Percentiles rank a stretch among this genome's conserved stretches.
Conservation (phyloP, 257 asterid species). For the Galeopsis tetrahit region DNA sequence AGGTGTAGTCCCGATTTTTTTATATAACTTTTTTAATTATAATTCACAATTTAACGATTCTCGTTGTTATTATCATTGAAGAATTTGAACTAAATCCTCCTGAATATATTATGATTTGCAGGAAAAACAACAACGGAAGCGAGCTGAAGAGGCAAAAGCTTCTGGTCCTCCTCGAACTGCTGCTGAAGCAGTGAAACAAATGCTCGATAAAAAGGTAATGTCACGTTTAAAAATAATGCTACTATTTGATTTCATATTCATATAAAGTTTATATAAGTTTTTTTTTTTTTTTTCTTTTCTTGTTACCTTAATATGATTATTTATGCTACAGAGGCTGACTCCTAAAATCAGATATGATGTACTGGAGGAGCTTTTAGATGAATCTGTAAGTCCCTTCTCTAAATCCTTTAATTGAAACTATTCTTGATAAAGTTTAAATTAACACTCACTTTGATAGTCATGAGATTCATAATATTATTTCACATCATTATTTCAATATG, state of each 20-base stretch:
- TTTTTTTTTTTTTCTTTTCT: background rate
- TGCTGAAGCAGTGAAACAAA: slow-evolving; percentile 60
- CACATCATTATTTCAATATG: too few species aligned
- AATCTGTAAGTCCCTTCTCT: slow-evolving; percentile 52
- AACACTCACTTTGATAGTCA: too few species aligned
- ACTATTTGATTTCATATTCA: too few species aligned
- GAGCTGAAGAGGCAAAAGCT: slow-evolving; percentile 63
- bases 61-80: slow-evolving; percentile 8
- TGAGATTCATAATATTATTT: too few species aligned
- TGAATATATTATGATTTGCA: slow-evolving; percentile 40
- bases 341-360: slow-evolving; percentile 57
- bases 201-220: slow-evolving; percentile 59
- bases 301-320: slow-evolving; percentile 16
- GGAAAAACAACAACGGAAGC: slow-evolving; percentile 68
- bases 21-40: slow-evolving; percentile 13
- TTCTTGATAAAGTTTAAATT: too few species aligned
- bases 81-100: background rate
- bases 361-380: slow-evolving; percentile 54
- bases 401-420: too few species aligned
- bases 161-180: slow-evolving; percentile 63
- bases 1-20: slow-evolving; percentile 42
- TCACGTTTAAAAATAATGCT: too few species aligned
- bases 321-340: slow-evolving; percentile 54
- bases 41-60: too few species aligned
- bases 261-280: too few species aligned